These are phyloP conservation scores for Lodderomyces beijingensis DNA, from an alignment of 1,139 yeast genomes.

Conservation along the genomic window DNA sequence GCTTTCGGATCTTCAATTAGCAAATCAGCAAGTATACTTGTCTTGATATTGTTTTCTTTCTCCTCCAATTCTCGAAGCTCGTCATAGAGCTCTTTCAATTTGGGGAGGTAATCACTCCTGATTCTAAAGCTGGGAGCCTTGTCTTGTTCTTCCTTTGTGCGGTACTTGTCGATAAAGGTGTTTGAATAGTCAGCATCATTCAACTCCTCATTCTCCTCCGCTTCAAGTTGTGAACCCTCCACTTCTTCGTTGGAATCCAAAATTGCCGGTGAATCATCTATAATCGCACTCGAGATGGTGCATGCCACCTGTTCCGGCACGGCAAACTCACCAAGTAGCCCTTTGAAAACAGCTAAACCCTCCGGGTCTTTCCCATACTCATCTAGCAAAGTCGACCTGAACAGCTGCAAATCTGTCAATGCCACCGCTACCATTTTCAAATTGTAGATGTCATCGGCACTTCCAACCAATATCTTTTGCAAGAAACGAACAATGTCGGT, in stretches of 20 bases:
- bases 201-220: background rate
- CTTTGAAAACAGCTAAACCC: constrained; percentile 11
- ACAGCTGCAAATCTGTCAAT: constrained; percentile 20
- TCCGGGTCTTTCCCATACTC: constrained; percentile 14
- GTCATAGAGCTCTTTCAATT: constrained; percentile 27
- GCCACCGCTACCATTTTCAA: constrained; percentile 33
- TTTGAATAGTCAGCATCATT: constrained; percentile 11
- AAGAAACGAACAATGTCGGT: constrained; percentile 40
- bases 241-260: constrained; percentile 3
- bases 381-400: constrained; percentile 19
- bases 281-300: constrained; percentile 24
- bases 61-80: constrained; percentile 25
- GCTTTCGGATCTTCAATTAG: constrained; percentile 27
- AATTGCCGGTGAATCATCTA: constrained; percentile 11
- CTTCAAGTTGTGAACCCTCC: constrained; percentile 9
- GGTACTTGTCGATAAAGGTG: constrained; percentile 20
- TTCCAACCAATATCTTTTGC: constrained; percentile 33
- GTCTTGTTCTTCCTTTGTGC: constrained; percentile 6
- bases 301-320: constrained; percentile 28
- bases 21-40: constrained; percentile 18
- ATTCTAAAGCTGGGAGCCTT: constrained; percentile 18
- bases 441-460: constrained; percentile 32
- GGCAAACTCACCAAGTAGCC: constrained; percentile 22
- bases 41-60: constrained; percentile 21
- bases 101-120: constrained; percentile 24